Conservation (phyloP, 257 asterid species). For the Penstemon newberryi region DNA sequence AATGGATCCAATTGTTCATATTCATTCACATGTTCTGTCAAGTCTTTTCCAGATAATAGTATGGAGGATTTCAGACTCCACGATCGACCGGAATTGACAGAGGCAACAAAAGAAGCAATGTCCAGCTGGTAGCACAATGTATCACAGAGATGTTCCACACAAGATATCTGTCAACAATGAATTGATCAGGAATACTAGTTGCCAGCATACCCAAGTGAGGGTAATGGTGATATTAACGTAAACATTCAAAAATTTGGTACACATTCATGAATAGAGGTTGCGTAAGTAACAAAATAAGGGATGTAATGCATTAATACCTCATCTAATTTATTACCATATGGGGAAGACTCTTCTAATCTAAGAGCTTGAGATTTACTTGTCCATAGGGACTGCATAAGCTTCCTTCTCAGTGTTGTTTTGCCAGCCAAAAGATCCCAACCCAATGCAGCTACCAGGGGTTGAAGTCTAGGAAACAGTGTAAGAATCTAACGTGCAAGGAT, state of each 20-base stretch:
- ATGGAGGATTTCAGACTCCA: conserved; percentile 90
- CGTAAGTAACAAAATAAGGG: conserved; percentile 20
- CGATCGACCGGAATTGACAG: conserved; percentile 81
- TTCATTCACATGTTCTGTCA: conserved; percentile 41
- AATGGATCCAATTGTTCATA: conserved; percentile 75
- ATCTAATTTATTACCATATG: conserved; percentile 57
- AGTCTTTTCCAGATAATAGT: conserved; percentile 66
- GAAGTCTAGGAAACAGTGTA: conserved; percentile 83
- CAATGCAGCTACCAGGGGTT: conserved; percentile 91
- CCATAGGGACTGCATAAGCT: conserved; percentile 87
- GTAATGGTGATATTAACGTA: conserved; percentile 11
- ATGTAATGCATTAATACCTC: conserved; percentile 52
- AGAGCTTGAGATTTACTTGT: conserved; percentile 89
- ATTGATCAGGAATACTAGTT: conserved; percentile 26
- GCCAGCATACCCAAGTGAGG: conserved; percentile 10
- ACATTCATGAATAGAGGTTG: conserved; percentile 22
- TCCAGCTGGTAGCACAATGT: conserved; percentile 88
- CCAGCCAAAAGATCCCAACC: conserved; percentile 99
- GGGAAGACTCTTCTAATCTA: conserved; percentile 75
- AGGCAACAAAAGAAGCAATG: conserved; percentile 93
- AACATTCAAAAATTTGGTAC: conserved; percentile 24
- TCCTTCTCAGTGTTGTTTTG: conserved; percentile 73
- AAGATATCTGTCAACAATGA: conserved; percentile 68
- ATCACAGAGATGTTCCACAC: conserved; percentile 90
- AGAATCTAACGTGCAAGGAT: conserved; percentile 58